Percentiles rank a stretch among this genome's conserved stretches.
These are phyloP conservation scores for Adansonia rubrostipa DNA, from an alignment of 441 rosid genomes.

Conservation along the genomic window DNA sequence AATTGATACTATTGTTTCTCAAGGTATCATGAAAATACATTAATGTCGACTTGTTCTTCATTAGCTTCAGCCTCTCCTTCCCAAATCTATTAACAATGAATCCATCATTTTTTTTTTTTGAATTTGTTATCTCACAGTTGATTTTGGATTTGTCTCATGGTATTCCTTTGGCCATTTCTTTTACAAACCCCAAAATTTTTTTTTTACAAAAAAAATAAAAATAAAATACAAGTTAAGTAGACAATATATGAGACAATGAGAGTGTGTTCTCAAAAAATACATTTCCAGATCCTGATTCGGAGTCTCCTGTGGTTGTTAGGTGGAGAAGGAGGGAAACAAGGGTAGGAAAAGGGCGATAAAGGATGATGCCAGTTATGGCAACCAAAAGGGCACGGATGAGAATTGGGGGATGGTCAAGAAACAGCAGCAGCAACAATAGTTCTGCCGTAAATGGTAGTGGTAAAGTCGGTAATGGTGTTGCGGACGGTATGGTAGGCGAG, in stretches of 20 bases:
- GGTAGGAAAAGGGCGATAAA: constrained; percentile 63
- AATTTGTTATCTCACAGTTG: neutral
- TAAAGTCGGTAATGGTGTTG: constrained; percentile 62
- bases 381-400: constrained; percentile 51
- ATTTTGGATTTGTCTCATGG: constrained; percentile 20
- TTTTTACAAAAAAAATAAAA: neutral
- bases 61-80: neutral
- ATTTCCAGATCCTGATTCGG: constrained; percentile 70
- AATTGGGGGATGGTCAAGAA: constrained; percentile 54
- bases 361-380: constrained; percentile 48
- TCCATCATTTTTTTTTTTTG: too few species aligned
- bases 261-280: constrained; percentile 43
- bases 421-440: constrained; percentile 59
- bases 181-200: constrained; percentile 5
- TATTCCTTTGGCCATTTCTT: constrained; percentile 28
- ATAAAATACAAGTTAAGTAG: neutral
- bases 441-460: constrained; percentile 47
- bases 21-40: too few species aligned
- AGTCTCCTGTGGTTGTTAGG: constrained; percentile 65
- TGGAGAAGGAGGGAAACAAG: constrained; percentile 54
- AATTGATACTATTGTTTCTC: too few species aligned
- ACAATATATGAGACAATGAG: neutral
- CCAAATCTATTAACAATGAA: neutral
- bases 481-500: constrained; percentile 70
- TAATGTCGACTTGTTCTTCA: constrained; percentile 1